Percentiles rank a stretch among this genome's conserved stretches.
phyloP scores from a whole-genome alignment of 2,329 filamentous ascomycete genomes.

The Purpureocillium lavendulum region DNA sequence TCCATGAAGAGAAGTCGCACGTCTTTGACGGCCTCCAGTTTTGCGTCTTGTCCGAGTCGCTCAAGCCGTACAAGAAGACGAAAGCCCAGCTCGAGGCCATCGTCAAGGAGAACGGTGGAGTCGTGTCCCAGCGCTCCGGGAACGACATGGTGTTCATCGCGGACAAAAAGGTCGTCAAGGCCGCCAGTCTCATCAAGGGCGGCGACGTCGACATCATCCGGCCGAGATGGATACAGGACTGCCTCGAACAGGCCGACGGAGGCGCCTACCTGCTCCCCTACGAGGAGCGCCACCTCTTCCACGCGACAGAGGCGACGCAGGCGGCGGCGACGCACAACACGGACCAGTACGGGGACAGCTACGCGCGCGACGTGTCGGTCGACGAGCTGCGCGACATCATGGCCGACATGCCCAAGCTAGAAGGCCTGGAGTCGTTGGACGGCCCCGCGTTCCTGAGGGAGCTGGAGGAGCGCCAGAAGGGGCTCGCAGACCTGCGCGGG shows the following conservation, averaged over 20 bases:
- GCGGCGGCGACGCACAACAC: constrained; percentile 51
- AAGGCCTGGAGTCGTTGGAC: constrained; percentile 31
- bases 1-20: constrained; percentile 48
- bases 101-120: constrained; percentile 77
- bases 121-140: constrained; percentile 64
- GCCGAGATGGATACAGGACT: constrained; percentile 78
- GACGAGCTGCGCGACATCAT: constrained; percentile 53
- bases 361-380: constrained; percentile 57
- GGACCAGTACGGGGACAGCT: constrained; percentile 79
- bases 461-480: constrained; percentile 47
- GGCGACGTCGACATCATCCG: constrained; percentile 65
- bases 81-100: constrained; percentile 74
- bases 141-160: constrained; percentile 64
- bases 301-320: constrained; percentile 49
- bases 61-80: constrained; percentile 59
- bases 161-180: constrained; percentile 74
- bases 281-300: constrained; percentile 61
- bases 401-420: constrained; percentile 40
- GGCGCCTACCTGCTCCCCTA: constrained; percentile 53
- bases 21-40: constrained; percentile 73
- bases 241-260: constrained; percentile 50
- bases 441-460: constrained; percentile 40
- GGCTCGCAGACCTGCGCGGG: constrained; percentile 39
- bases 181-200: constrained; percentile 70
- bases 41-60: constrained; percentile 72